Evolutionary conservation across 306 rosid species (phyloP), one percentile per base, ranked within the genome.

Genomic region (Casuarina glauca): DNA sequence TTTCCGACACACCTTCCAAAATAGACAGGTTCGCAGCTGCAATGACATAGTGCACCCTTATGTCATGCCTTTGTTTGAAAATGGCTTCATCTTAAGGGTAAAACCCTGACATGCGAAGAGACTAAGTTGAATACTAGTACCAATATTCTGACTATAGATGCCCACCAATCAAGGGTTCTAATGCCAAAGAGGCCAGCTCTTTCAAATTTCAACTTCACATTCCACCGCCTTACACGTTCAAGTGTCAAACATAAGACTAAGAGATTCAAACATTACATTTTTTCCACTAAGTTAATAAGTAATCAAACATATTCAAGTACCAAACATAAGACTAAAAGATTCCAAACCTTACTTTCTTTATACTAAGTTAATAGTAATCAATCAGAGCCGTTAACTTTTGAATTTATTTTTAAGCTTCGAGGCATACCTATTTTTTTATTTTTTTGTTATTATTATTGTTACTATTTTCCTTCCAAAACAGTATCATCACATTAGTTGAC

Each of bases 401-500:
- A 10, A 80, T 75, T 19, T 43, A 4, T 61, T 76, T 64, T 68
- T 54, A 35, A 41, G 42, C 26, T 74, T 76, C 52, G 52, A 55
- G 51, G 70, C 52, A 54, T 76, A 20, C 73, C 68, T 0, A 9
- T 9, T 46, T 9, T 1, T 48, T 9, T 48, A 9, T 9, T 48
- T 48, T 0, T 48, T 48, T 48, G 0, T 45, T 64, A 2, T 32
- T 26, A 2, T 55, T 9, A 3, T 19, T 19, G 17, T 3, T 1
- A n/a, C n/a, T 52, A 52, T 13, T 13, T 4, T n/a, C 2, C 11
- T 75, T 81, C 63, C 76, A 70, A 82, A 75, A 68, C 32, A 46
- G 78, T 70, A 84, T 78, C 75, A 82, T 82, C 79, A 74, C 67
- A 77, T 58, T 63, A 60, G 76, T 85, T 90, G 94, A 90, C 93